Conservation (phyloP, 192 early-diverging fungal species). For the Backusella westeae region DNA sequence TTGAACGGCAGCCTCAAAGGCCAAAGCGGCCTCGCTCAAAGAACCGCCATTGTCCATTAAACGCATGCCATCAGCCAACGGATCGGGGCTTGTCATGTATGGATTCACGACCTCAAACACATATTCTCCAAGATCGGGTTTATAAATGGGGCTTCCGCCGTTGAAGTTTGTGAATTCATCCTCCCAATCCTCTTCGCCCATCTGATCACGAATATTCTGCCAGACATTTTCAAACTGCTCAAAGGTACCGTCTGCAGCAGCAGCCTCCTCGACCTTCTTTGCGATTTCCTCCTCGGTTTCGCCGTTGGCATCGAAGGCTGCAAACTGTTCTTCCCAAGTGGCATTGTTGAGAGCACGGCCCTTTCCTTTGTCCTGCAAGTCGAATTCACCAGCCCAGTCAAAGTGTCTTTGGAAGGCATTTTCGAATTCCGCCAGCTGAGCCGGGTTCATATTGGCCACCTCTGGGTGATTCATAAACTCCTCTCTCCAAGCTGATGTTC, state of each 20-base stretch:
- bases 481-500: slow-evolving; percentile 42
- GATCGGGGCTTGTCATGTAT: slow-evolving; percentile 57
- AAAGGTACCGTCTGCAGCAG: slow-evolving; percentile 33
- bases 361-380: slow-evolving; percentile 57
- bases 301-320: slow-evolving; percentile 38
- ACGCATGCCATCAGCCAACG: slow-evolving; percentile 58
- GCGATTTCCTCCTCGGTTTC: slow-evolving; percentile 32
- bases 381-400: slow-evolving; percentile 80
- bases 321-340: slow-evolving; percentile 62
- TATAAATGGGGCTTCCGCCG: slow-evolving; percentile 39
- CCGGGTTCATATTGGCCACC: slow-evolving; percentile 18
- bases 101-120: slow-evolving; percentile 82
- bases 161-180: slow-evolving; percentile 49
- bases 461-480: slow-evolving; percentile 52
- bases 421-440: slow-evolving; percentile 54
- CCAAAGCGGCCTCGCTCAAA: slow-evolving; percentile 88
- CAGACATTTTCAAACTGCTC: slow-evolving; percentile 53
- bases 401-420: slow-evolving; percentile 58
- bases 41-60: slow-evolving; percentile 51
- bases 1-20: slow-evolving; percentile 89
- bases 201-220: slow-evolving; percentile 37
- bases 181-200: slow-evolving; percentile 41
- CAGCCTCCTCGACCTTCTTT: slow-evolving; percentile 39
- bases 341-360: slow-evolving; percentile 39
- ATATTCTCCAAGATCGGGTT: slow-evolving; percentile 74